Evolutionary conservation across 495 filamentous ascomycete genomes (phyloP).

Genomic region (Daldinia decipiens): DNA sequence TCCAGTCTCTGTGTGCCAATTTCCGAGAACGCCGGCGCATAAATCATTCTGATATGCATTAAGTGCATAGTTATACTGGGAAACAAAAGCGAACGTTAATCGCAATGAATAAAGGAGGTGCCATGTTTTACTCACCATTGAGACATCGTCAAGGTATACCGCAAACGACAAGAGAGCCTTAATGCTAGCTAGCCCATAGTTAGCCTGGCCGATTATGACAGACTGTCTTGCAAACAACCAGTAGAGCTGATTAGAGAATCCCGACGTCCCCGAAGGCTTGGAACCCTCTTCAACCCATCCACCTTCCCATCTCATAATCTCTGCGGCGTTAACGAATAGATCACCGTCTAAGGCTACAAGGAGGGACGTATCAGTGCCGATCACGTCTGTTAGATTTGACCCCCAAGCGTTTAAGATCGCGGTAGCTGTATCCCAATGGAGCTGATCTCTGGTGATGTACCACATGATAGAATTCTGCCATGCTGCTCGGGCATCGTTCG

Average conservation of each 20-base stretch:
- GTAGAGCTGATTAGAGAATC: conserved; percentile 54
- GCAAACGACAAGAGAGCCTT: conserved; percentile 52
- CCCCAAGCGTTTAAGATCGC: neutral
- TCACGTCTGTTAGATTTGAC: neutral
- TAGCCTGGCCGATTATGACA: conserved; percentile 50
- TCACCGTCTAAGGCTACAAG: neutral
- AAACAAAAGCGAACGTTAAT: neutral
- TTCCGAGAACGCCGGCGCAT: neutral
- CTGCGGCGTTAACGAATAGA: neutral
- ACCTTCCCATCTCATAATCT: neutral
- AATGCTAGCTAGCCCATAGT: conserved; percentile 51
- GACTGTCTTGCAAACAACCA: conserved; percentile 51
- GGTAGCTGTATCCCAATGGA: neutral
- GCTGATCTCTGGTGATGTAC: neutral
- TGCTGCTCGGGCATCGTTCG: neutral
- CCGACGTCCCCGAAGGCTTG: conserved; percentile 48
- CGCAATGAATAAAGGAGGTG: neutral
- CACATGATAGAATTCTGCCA: conserved; percentile 1
- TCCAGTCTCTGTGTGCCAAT: neutral
- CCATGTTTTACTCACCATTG: neutral
- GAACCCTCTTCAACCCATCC: conserved; percentile 33
- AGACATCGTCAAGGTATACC: conserved; percentile 52
- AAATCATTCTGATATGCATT: conserved; percentile 1
- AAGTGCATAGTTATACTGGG: neutral
- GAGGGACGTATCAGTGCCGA: neutral